Percentiles rank a stretch among this genome's conserved stretches.
Conservation (phyloP, 441 rosid genomes). For the California macrophylla region DNA sequence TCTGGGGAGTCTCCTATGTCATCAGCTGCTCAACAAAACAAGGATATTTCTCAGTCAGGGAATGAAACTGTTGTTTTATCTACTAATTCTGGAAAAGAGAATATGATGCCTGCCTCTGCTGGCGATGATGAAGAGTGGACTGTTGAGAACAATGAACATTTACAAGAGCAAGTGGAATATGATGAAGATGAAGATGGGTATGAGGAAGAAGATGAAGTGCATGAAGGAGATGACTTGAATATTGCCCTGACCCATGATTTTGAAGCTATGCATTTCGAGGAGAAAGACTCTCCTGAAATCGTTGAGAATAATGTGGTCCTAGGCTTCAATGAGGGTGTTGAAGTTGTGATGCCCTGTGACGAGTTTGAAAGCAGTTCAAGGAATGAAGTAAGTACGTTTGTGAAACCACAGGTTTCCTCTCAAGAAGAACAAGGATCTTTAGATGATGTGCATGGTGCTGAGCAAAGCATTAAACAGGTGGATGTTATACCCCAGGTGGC, state of each 20-base stretch:
- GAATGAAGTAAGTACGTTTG: slow-evolving; percentile 37
- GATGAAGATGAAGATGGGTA: slow-evolving; percentile 87
- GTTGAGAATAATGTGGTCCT: slow-evolving; percentile 47
- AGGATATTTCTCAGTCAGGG: slow-evolving; percentile 29
- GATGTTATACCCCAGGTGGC: slow-evolving; percentile 28
- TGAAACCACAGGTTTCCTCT: slow-evolving; percentile 31
- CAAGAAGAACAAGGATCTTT: slow-evolving; percentile 35
- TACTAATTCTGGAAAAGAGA: slow-evolving; percentile 36
- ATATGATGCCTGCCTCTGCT: slow-evolving; percentile 40
- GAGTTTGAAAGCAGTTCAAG: slow-evolving; percentile 54
- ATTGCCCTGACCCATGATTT: slow-evolving; percentile 42
- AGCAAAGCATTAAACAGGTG: slow-evolving; percentile 28
- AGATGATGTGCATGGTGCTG: slow-evolving; percentile 30
- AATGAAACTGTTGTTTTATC: slow-evolving; percentile 32
- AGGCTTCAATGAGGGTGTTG: slow-evolving; percentile 84
- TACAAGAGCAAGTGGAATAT: slow-evolving; percentile 91
- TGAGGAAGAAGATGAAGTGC: slow-evolving; percentile 68
- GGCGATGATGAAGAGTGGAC: slow-evolving; percentile 90
- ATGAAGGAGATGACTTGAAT: slow-evolving; percentile 62
- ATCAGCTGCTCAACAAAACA: slow-evolving; percentile 35
- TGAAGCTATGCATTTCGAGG: slow-evolving; percentile 50
- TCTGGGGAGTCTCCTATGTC: slow-evolving; percentile 48
- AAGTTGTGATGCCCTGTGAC: slow-evolving; percentile 70
- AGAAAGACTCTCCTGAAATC: slow-evolving; percentile 40
- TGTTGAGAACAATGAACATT: slow-evolving; percentile 43